Evolutionary conservation across 2,329 filamentous ascomycete species (phyloP).

Genomic region (Clarireedia sp.): DNA sequence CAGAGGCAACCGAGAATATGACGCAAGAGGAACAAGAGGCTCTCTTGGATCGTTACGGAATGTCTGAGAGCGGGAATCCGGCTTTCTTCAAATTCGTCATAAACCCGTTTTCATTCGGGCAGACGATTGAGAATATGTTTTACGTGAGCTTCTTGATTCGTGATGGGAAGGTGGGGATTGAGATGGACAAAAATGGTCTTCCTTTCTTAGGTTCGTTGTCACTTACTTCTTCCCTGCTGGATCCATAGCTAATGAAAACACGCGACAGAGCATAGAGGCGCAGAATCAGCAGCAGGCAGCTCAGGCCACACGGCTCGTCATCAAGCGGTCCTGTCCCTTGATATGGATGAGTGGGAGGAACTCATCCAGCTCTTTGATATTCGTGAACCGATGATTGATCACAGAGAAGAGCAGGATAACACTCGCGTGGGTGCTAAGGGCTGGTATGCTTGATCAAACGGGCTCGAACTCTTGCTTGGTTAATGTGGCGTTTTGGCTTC

Average conservation of each 20-base stretch:
- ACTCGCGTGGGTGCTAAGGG: constrained; percentile 21
- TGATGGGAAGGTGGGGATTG: constrained; percentile 72
- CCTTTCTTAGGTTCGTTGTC: constrained; percentile 68
- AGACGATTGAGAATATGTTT: constrained; percentile 95
- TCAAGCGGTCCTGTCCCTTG: constrained; percentile 82
- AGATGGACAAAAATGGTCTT: constrained; percentile 62
- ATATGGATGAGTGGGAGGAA: constrained; percentile 75
- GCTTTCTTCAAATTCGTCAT: constrained; percentile 80
- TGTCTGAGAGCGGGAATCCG: constrained; percentile 63
- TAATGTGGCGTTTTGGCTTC: too few relatives aligned
- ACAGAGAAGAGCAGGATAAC: constrained; percentile 51
- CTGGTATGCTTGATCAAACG: constrained; percentile 26
- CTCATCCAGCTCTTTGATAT: constrained; percentile 72
- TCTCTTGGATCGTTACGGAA: constrained; percentile 56
- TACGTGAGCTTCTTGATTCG: constrained; percentile 91
- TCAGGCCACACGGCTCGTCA: constrained; percentile 44
- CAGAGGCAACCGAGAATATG: constrained; percentile 35
- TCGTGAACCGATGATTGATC: constrained; percentile 73
- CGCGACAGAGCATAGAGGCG: constrained; percentile 9
- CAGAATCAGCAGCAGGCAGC: not conserved
- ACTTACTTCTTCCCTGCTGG: constrained; percentile 13
- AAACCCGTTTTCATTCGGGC: constrained; percentile 83
- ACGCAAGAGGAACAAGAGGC: constrained; percentile 37
- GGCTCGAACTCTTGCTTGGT: not conserved
- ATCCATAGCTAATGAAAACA: constrained; percentile 13